Percentiles rank a stretch among this genome's conserved stretches.
phyloP scores from a whole-genome alignment of 2,329 filamentous ascomycete species.

The Endocalyx cinctus region DNA sequence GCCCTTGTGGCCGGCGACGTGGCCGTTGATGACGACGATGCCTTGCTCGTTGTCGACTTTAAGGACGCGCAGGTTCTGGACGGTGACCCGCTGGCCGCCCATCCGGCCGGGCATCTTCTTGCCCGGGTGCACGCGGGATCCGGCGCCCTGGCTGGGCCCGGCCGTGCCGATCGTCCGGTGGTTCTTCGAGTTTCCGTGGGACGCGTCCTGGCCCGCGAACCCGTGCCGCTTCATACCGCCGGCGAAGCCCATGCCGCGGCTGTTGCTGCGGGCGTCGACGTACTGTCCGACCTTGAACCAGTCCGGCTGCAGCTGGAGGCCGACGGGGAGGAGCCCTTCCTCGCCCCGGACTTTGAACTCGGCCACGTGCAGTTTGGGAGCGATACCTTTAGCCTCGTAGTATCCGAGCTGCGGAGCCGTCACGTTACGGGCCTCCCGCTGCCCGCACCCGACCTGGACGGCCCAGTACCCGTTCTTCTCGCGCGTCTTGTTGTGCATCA shows the following conservation, averaged over 20 bases:
- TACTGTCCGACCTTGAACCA: constrained; percentile 91
- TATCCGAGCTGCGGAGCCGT: constrained; percentile 83
- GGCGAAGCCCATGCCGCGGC: constrained; percentile 86
- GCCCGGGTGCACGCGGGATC: constrained; percentile 86
- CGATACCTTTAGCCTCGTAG: constrained; percentile 75
- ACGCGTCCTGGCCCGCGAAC: constrained; percentile 82
- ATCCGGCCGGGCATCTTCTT: constrained; percentile 98
- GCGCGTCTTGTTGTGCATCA: constrained; percentile 79
- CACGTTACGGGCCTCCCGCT: constrained; percentile 69
- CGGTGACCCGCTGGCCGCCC: constrained; percentile 82
- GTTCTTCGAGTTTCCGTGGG: constrained; percentile 91
- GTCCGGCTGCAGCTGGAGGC: constrained; percentile 71
- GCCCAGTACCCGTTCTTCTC: constrained; percentile 86
- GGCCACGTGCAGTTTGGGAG: constrained; percentile 75
- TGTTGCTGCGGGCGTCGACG: constrained; percentile 77
- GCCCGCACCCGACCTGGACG: constrained; percentile 80
- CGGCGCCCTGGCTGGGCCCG: constrained; percentile 85
- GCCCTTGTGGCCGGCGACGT: constrained; percentile 83
- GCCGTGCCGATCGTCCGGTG: constrained; percentile 89
- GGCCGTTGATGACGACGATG: constrained; percentile 81
- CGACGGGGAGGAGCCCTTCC: constrained; percentile 70
- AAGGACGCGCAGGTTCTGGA: constrained; percentile 87
- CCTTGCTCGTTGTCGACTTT: constrained; percentile 84
- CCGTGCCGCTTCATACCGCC: constrained; percentile 98
- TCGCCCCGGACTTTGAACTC: constrained; percentile 82